Evolutionary conservation across 805 yeast species (phyloP), one percentile per base, ranked within the genome.

Genomic region (Candida xiaguanensis): DNA sequence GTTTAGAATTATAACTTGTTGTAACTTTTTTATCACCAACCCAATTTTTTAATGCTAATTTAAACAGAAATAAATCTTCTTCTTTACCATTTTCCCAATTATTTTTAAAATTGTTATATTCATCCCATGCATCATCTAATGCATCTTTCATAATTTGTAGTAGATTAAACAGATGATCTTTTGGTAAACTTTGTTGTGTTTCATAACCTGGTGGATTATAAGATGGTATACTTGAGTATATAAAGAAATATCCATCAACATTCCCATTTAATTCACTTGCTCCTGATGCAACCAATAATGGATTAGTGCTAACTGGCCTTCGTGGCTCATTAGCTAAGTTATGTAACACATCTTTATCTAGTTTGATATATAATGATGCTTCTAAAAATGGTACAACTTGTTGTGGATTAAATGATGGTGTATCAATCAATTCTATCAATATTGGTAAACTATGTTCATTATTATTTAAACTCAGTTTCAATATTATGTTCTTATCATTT

Each of bases 311-410:
- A 0, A 78, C 84, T 3, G 81, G 80, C 42, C 67, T 63, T 35
- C 84, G 53, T 7, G 85, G 85, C 45, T 75, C 82, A 44, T 77
- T 67, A 4, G 84, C 85, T 36, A 85, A 60, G 36, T 82, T 82
- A 34, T 70, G 70, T 20, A 85, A 58, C 11, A 78, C 71, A 23
- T 78, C 80, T 35, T 70, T 73, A 33, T 80, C 82, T 29, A 85
- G 56, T 45, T 78, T 71, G 29, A 82, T 67, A 53, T 82, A 81
- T 7, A 85, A 49, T 0, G 89, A 82, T 2, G 82, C 80, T 49
- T 85, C 93, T 31, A 85, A 58, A 52, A 85, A 85, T 1, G 93
- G 95, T 8, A 85, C 85, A 23, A 81, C 73, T 48, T 76, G 77
- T 38, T 77, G 77, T 4, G 82, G 75, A 33, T 78, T 74, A 55